A percentile compares a stretch with the other conserved stretches of the same genome.
phyloP scores from a whole-genome alignment of 2,329 filamentous ascomycete genomes.

The Stachybotrys chlorohalonatus region DNA sequence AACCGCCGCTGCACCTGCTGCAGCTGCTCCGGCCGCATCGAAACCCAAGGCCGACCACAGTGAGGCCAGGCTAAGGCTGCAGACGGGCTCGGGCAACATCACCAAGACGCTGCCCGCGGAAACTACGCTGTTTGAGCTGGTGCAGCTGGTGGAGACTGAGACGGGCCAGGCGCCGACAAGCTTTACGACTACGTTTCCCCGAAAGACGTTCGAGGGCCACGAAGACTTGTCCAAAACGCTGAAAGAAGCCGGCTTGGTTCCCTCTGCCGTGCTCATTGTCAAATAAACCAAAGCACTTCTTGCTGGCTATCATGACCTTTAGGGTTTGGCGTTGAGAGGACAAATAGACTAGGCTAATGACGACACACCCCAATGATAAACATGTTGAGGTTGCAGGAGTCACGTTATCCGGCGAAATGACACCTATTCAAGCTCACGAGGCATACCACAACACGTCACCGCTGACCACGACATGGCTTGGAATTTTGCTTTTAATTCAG shows the following conservation, averaged over 20 bases:
- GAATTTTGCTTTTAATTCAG: conserved; percentile 24
- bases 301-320: conserved; percentile 4
- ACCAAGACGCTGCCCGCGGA: conserved; percentile 84
- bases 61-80: conserved; percentile 73
- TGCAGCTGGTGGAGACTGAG: conserved; percentile 64
- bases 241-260: conserved; percentile 84
- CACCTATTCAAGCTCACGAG: too few species aligned
- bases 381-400: too few species aligned
- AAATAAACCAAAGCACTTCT: conserved; percentile 27
- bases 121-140: conserved; percentile 88
- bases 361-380: neutral
- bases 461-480: conserved; percentile 12
- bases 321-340: conserved; percentile 9
- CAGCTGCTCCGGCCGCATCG: conserved; percentile 34
- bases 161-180: conserved; percentile 60
- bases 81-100: conserved; percentile 64
- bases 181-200: conserved; percentile 81
- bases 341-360: neutral
- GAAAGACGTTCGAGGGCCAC: conserved; percentile 63
- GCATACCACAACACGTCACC: too few species aligned
- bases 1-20: conserved; percentile 30
- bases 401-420: too few species aligned
- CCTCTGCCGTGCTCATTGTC: conserved; percentile 82
- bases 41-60: conserved; percentile 65
- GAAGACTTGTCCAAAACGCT: conserved; percentile 81